Evolutionary conservation across 768 basidiomycete species (phyloP), one percentile per base, ranked within the genome.

Genomic region (Lactifluus rugatus): DNA sequence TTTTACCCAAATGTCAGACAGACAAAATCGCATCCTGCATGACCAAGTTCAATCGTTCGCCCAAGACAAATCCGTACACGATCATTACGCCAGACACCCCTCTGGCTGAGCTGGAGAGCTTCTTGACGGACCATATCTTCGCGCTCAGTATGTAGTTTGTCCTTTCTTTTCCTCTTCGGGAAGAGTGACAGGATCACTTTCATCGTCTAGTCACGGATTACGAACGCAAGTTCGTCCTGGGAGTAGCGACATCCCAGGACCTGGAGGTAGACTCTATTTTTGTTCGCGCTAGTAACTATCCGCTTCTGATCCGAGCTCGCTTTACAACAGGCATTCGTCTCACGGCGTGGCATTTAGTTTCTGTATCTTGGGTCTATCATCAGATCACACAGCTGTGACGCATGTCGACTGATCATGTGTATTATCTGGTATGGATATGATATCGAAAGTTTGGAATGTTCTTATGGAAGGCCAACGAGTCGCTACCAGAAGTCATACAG

Each of bases 51-150:
- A 77, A 82, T 65, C 82, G 89, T 32, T 76, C 75, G 6, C 41
- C 42, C 13, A 62, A 59, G 21, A 77, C 77, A 3, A 72, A 85
- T 55, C 84, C 85, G 2, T 92, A 92, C 70, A 85, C 82, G 13
- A 71, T 87, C 54, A 89, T 95, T 64, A 90, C 90, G 0, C 91
- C 92, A 1, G 73, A 80, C 46, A 87, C 92, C 6, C 79, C 89
- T 2, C 76, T 95, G 10, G 79, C 80, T 0, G 89, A 91, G 13
- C 75, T 95, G n/a, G 91, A 93, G 65, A 75, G 74, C 11, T 96
- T 96, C 71, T 74, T 95, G 52, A 73, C 76, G 62, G 54, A 74
- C 21, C 85, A 89, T 62, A 77, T 86, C 41, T 92, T 92, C 62
- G 90, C 89, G 2, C 70, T 93, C 26, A 85, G 89, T 86, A 52